phyloP scores from a whole-genome alignment of 169 alveolate genomes.

The Eimeria zaria region DNA sequence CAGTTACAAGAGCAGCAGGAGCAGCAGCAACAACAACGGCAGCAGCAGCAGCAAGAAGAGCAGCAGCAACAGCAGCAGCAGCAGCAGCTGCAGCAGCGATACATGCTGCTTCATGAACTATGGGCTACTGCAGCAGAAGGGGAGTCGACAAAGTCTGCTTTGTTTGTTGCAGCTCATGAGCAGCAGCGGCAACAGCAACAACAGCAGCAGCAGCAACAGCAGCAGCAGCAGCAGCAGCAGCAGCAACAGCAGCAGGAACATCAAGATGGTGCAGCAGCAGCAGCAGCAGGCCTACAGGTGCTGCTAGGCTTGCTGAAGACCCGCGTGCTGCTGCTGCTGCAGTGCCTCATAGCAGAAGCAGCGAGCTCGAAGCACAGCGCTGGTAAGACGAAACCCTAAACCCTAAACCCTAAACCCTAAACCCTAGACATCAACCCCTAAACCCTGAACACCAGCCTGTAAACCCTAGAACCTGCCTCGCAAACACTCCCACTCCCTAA shows the following conservation, averaged over 20 bases:
- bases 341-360: constrained; percentile 11
- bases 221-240: constrained; percentile 14
- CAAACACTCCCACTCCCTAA: no score
- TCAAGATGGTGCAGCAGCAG: no score
- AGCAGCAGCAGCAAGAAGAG: constrained; percentile 3
- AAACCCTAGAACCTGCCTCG: neutral
- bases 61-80: constrained; percentile 21
- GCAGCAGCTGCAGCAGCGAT: neutral
- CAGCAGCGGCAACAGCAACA: constrained; percentile 39
- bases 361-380: neutral
- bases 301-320: neutral
- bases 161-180: neutral
- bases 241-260: no score
- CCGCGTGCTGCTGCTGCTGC: constrained; percentile 34
- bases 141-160: neutral
- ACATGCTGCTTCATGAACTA: neutral
- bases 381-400: neutral
- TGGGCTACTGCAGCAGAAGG: neutral
- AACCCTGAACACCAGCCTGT: neutral
- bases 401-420: neutral
- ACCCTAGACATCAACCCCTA: neutral
- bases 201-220: neutral
- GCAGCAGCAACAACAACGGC: constrained; percentile 5
- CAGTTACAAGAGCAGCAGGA: no score
- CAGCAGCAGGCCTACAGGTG: neutral